A percentile compares a stretch with the other conserved stretches of the same genome.
phyloP scores from a whole-genome alignment of 768 basidiomycete species.

The Sarcomyxa edulis region DNA sequence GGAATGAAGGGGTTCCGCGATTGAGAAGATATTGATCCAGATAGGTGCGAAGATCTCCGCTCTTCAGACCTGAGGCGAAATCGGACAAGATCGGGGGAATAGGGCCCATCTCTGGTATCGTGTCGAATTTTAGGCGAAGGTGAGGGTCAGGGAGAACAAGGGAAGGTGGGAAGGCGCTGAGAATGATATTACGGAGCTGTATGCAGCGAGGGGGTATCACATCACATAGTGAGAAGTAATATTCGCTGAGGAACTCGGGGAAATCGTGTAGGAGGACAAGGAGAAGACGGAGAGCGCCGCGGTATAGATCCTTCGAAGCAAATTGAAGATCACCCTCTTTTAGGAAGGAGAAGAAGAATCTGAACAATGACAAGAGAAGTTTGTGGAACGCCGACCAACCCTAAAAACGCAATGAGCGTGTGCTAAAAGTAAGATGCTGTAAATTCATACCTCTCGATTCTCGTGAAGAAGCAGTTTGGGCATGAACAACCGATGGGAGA shows the following conservation, averaged over 20 bases:
- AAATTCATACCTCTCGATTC: slow-evolving; percentile 70
- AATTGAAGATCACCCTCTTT: slow-evolving; percentile 74
- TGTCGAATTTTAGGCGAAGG: slow-evolving; percentile 67
- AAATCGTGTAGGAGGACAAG: slow-evolving; percentile 97
- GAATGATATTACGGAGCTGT: slow-evolving; percentile 93
- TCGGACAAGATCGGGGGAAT: slow-evolving; percentile 91
- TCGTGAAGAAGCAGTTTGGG: slow-evolving; percentile 85
- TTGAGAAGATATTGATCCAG: slow-evolving; percentile 85
- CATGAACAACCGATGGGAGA: slow-evolving; percentile 97
- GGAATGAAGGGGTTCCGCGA: slow-evolving; percentile 67
- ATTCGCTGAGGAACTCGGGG: slow-evolving; percentile 96
- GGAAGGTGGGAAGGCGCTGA: slow-evolving; percentile 88
- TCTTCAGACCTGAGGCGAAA: slow-evolving; percentile 79
- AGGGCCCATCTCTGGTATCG: slow-evolving; percentile 85
- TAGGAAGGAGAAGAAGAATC: slow-evolving; percentile 90
- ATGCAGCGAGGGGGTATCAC: slow-evolving; percentile 90
- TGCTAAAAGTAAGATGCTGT: slow-evolving; percentile 1
- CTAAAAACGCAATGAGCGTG: slow-evolving; percentile 25
- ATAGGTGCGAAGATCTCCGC: slow-evolving; percentile 68
- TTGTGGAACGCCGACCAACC: slow-evolving; percentile 98
- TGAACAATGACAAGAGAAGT: slow-evolving; percentile 87
- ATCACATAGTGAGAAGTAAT: slow-evolving; percentile 94
- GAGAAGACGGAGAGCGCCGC: slow-evolving; percentile 84
- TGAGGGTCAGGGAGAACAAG: slow-evolving; percentile 84
- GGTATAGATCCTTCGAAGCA: slow-evolving; percentile 83